phyloP scores from a whole-genome alignment of 345 rosid genomes.

The Heritiera littoralis region DNA sequence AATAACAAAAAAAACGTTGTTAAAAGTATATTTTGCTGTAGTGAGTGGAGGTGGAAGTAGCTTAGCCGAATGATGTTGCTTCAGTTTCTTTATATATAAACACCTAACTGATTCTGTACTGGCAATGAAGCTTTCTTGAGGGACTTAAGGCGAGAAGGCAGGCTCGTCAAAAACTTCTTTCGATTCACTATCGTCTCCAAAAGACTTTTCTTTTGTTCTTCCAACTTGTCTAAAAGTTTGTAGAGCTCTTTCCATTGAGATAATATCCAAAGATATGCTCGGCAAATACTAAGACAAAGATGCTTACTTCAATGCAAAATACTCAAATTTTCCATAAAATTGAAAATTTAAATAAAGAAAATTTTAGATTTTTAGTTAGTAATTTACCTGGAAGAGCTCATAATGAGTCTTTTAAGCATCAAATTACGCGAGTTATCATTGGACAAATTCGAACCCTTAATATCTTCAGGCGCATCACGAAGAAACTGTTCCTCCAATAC shows the following conservation, averaged over 20 bases:
- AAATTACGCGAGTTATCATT: no score
- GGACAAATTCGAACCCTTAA: no score
- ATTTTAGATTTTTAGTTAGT: neutral
- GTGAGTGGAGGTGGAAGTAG: constrained; percentile 87
- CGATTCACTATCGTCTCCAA: constrained; percentile 71
- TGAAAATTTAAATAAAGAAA: no score
- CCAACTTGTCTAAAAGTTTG: constrained; percentile 64
- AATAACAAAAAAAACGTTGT: no score
- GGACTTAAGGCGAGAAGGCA: constrained; percentile 78
- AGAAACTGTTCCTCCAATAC: no score
- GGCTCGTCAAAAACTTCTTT: constrained; percentile 75
- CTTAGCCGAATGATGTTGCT: constrained; percentile 79
- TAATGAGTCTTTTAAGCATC: constrained; percentile 14
- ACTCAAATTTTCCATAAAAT: no score
- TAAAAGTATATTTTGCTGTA: no score
- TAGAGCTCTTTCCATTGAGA: constrained; percentile 74
- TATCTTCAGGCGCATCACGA: no score
- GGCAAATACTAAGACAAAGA: neutral
- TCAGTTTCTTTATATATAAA: constrained; percentile 69
- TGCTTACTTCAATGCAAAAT: no score
- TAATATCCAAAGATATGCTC: neutral
- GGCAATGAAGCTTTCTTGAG: constrained; percentile 89
- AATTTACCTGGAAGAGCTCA: constrained; percentile 80
- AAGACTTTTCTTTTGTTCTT: constrained; percentile 60
- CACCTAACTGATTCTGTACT: constrained; percentile 75